phyloP scores from a whole-genome alignment of 305 asterid species.

The Coffea humblotiana region DNA sequence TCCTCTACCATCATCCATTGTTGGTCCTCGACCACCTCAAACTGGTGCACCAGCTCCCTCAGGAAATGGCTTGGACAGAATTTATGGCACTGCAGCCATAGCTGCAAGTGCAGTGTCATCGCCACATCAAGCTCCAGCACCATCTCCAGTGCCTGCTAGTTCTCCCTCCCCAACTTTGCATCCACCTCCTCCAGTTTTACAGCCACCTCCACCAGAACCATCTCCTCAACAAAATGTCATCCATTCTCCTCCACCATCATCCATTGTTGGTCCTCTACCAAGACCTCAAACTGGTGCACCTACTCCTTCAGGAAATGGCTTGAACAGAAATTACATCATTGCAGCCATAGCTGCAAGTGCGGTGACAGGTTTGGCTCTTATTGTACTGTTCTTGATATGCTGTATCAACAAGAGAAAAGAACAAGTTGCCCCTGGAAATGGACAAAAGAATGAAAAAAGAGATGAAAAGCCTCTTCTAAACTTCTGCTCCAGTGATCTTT shows the following conservation, averaged over 20 bases:
- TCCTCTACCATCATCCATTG: conserved; percentile 18
- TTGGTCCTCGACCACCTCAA: conserved; percentile 21
- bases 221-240: conserved; percentile 18
- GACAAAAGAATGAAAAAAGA: conserved; percentile 55
- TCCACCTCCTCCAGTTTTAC: conserved; percentile 27
- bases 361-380: conserved; percentile 47
- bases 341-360: conserved; percentile 41
- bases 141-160: conserved; percentile 24
- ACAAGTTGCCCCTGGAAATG: conserved; percentile 39
- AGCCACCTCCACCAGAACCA: conserved; percentile 21
- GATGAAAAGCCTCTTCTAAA: conserved; percentile 77
- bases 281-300: conserved; percentile 22
- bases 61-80: conserved; percentile 9
- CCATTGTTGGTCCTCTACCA: conserved; percentile 17
- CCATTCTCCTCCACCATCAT: conserved; percentile 19
- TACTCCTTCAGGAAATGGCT: conserved; percentile 6
- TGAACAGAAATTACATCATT: conserved; percentile 27
- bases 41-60: conserved; percentile 15
- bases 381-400: conserved; percentile 44
- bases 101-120: conserved; percentile 30
- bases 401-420: conserved; percentile 36
- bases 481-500: conserved; percentile 39
- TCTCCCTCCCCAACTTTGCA: conserved; percentile 26
- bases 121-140: conserved; percentile 22
- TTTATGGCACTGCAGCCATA: conserved; percentile 37